Percentiles rank a stretch among this genome's conserved stretches.
Evolutionary conservation across 495 filamentous ascomycete genomes (phyloP).

Genomic region (Astrocystis sublimbata): DNA sequence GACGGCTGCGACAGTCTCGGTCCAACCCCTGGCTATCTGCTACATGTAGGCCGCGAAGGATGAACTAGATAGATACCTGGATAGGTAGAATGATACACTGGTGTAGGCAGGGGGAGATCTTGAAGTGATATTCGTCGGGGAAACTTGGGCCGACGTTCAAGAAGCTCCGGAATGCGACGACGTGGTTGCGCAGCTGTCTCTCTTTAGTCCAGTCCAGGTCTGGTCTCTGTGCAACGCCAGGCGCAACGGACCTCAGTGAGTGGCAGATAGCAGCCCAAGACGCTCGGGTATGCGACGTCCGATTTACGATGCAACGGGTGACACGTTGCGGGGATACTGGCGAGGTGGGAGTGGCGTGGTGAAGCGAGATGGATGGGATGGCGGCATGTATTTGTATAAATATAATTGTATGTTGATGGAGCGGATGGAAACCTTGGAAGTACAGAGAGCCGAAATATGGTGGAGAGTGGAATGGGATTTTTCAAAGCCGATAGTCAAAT

Average conservation of each 20-base stretch:
- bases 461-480: conserved; percentile 35
- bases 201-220: neutral
- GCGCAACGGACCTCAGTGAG: neutral
- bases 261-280: neutral
- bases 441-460: conserved; percentile 23
- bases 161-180: neutral
- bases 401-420: no score
- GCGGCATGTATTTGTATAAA: neutral
- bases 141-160: no score
- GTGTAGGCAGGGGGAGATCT: no score
- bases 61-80: no score
- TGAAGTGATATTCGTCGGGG: no score
- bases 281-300: neutral
- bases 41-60: conserved; percentile 4
- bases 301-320: no score
- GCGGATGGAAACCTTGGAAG: no score
- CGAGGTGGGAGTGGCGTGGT: neutral
- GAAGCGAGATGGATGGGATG: conserved; percentile 10
- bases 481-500: conserved; percentile 21
- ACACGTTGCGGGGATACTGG: no score
- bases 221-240: conserved; percentile 13
- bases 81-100: no score
- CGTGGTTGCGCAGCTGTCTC: conserved; percentile 1
- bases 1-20: neutral
- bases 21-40: neutral